phyloP scores from a whole-genome alignment of 495 filamentous ascomycete species.

The Aspergillus heteromorphus region DNA sequence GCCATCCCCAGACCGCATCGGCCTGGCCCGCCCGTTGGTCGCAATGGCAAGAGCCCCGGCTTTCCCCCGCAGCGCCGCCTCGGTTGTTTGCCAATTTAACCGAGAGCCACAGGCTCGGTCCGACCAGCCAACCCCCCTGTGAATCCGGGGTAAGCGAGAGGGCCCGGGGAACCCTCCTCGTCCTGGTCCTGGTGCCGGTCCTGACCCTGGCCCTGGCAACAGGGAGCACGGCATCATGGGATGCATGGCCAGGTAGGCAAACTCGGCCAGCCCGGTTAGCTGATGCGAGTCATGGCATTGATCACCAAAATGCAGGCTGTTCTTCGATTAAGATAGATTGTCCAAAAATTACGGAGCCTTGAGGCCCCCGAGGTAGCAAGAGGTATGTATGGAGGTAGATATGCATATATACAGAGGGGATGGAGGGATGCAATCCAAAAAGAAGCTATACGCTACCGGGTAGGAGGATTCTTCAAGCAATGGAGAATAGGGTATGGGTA shows the following conservation, averaged over 20 bases:
- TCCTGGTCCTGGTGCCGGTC: too few relatives aligned
- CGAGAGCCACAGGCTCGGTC: background rate
- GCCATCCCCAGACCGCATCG: background rate
- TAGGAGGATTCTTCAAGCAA: background rate
- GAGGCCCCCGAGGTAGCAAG: background rate
- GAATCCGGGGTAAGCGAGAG: background rate
- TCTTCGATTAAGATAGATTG: background rate
- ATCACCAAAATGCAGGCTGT: background rate
- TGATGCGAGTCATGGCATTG: background rate
- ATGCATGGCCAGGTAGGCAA: too few relatives aligned
- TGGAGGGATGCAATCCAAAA: background rate
- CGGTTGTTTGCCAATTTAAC: background rate
- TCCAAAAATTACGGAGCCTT: background rate
- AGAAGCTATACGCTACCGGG: background rate
- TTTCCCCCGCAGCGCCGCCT: background rate
- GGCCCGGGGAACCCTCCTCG: background rate
- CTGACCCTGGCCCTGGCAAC: too few relatives aligned
- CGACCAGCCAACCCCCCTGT: background rate
- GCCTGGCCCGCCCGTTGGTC: background rate
- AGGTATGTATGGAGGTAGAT: background rate
- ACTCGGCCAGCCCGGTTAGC: too few relatives aligned
- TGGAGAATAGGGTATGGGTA: background rate
- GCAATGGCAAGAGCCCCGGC: background rate
- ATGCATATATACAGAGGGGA: background rate
- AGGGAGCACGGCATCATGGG: background rate